phyloP scores from a whole-genome alignment of 768 basidiomycete genomes.

The Leccinum broughii region DNA sequence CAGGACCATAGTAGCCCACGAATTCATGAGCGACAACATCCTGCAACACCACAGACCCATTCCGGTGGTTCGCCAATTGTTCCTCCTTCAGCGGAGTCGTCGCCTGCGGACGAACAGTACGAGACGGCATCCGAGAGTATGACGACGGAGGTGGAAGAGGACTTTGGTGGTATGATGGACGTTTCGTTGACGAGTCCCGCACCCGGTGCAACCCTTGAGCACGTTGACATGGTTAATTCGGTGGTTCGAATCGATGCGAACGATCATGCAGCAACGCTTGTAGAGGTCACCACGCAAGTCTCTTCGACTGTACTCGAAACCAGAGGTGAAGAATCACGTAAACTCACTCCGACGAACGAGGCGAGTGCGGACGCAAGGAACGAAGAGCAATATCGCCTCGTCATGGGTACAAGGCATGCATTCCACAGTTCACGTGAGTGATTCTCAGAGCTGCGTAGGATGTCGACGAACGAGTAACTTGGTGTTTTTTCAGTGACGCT shows the following conservation, averaged over 20 bases:
- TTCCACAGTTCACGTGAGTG: slow-evolving; percentile 68
- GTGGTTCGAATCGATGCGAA: background rate
- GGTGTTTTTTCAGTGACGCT: slow-evolving; percentile 46
- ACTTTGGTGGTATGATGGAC: slow-evolving; percentile 15
- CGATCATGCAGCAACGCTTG: slow-evolving; percentile 10
- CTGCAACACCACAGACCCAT: background rate
- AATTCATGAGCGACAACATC: background rate
- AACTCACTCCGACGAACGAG: slow-evolving; percentile 41
- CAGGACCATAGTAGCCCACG: slow-evolving; percentile 25
- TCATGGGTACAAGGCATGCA: slow-evolving; percentile 52
- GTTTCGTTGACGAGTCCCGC: slow-evolving; percentile 21
- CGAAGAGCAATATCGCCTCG: slow-evolving; percentile 68
- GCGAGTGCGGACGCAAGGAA: slow-evolving; percentile 45
- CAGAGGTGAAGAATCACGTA: background rate
- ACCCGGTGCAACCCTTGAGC: background rate
- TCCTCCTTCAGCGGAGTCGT: slow-evolving; percentile 14
- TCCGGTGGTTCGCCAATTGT: background rate
- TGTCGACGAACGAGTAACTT: background rate
- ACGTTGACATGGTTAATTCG: background rate
- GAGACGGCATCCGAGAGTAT: slow-evolving; percentile 31
- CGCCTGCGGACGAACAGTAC: slow-evolving; percentile 26
- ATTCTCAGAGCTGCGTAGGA: background rate
- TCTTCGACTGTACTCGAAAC: background rate
- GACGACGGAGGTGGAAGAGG: slow-evolving; percentile 17
- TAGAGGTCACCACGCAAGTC: slow-evolving; percentile 22